Percentiles rank a stretch among this genome's conserved stretches.
Conservation (phyloP, 345 rosid species). For the Populus davidiana region DNA sequence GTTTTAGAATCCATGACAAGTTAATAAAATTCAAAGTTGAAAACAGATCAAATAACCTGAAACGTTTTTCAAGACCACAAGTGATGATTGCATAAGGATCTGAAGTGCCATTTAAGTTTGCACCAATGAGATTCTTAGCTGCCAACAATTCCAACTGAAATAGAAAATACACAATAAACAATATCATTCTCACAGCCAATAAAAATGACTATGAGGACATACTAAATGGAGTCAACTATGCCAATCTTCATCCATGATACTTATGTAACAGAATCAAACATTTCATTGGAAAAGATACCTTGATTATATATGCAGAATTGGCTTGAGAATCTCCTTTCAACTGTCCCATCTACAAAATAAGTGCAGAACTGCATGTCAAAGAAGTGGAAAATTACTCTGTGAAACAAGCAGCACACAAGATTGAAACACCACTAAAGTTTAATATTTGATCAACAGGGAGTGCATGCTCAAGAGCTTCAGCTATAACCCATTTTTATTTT, state of each 20-base stretch:
- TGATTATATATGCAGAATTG: slow-evolving; percentile 69
- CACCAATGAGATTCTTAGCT: slow-evolving; percentile 95
- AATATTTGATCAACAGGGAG: not conserved
- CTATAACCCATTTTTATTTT: not conserved
- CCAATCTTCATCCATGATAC: not conserved
- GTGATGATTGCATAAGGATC: slow-evolving; percentile 97
- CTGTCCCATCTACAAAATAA: slow-evolving; percentile 79
- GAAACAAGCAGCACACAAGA: slow-evolving; percentile 29
- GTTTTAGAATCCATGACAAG: not conserved
- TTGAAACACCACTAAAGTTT: not conserved
- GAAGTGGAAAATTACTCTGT: slow-evolving; percentile 55
- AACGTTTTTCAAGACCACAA: slow-evolving; percentile 90
- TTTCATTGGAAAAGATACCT: slow-evolving; percentile 37
- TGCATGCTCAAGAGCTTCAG: not conserved
- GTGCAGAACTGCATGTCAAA: slow-evolving; percentile 87
- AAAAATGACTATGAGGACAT: not conserved
- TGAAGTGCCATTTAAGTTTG: slow-evolving; percentile 93
- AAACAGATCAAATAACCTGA: slow-evolving; percentile 59
- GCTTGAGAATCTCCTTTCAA: slow-evolving; percentile 60
- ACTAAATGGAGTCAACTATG: not conserved
- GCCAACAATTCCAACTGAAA: slow-evolving; percentile 87
- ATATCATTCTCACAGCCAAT: not conserved
- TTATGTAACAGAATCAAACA: not conserved
- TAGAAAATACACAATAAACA: slow-evolving; percentile 6
- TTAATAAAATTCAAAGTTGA: not conserved